Evolutionary conservation across 1,139 yeast genomes (phyloP), one percentile per base, ranked within the genome.

Genomic region (Yamadazyma jaroonii): DNA sequence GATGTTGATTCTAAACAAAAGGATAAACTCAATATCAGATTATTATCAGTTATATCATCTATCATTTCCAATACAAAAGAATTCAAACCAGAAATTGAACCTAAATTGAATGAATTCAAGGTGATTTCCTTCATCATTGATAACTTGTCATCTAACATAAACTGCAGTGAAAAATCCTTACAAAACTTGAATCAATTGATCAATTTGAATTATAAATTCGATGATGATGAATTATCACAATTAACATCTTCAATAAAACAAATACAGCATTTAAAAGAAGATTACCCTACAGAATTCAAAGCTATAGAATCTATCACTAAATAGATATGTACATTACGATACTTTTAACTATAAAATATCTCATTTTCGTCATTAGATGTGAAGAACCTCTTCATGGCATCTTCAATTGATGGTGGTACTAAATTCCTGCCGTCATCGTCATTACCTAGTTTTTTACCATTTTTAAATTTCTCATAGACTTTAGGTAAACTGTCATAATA

Each of bases 1-100:
- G 13, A n/a, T 9, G 9, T 10, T 8, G 11, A 10, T 10, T 25
- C 25, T 9, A 20, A 17, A 9, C 40, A 48, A 32, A 57, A 62
- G 31, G 47, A 50, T 29, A 81, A 77, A 51, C 51, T 74, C 29
- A 67, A 73, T 40, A 59, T 82, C 42, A 71, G 89, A 57, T 56
- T 72, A 1, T 62, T 83, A 32, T 79, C 86, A 6, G 52, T 82
- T 36, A 50, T 83, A 6, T 74, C 81, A 6, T 76, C 88, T 1
- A 60, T 80, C 11, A 56, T 82, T 29, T 74, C 84, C 11, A 72
- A 79, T 7, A 78, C 76, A 3, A 15, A 31, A 21, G 35, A 37
- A 4, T 48, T 46, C 34, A 47, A 43, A 32, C 59, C 57, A 1
- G 64, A 63, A 33, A 72, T 71, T 44, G 52, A 52, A 36, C 52